Conservation (phyloP, 352 stramenopile species). For the Pythium brassicae region DNA sequence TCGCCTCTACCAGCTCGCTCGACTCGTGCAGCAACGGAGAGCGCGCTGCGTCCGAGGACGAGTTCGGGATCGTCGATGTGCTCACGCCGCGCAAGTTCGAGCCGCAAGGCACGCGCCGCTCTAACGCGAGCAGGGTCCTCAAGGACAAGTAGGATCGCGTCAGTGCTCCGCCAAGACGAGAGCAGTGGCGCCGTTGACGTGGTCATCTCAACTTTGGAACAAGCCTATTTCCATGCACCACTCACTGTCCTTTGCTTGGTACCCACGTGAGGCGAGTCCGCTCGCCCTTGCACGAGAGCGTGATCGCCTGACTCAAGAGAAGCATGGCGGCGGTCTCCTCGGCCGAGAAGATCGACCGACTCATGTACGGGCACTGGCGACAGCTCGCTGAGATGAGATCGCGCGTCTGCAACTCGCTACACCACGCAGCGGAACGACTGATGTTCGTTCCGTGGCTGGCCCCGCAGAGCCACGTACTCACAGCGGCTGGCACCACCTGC, state of each 20-base stretch:
- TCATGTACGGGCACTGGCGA: too few species aligned
- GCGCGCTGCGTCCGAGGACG: constrained; percentile 13
- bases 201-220: too few species aligned
- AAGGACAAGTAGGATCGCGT: not conserved
- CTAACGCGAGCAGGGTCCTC: constrained; percentile 4
- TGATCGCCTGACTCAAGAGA: too few species aligned
- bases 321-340: constrained; percentile 35
- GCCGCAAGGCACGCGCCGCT: not conserved
- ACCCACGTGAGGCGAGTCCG: too few species aligned
- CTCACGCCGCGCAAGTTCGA: constrained; percentile 7
- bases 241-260: too few species aligned
- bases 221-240: too few species aligned
- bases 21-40: not conserved
- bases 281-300: too few species aligned
- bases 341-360: constrained; percentile 41
- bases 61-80: constrained; percentile 22
- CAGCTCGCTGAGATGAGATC: too few species aligned
- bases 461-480: constrained; percentile 32
- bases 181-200: too few species aligned
- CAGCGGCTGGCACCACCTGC: constrained; percentile 37
- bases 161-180: too few species aligned
- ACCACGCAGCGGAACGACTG: too few species aligned
- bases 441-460: too few species aligned
- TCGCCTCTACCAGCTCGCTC: not conserved
- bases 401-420: not conserved